phyloP scores from a whole-genome alignment of 2,329 filamentous ascomycete species.

The Epichloe sibirici region DNA sequence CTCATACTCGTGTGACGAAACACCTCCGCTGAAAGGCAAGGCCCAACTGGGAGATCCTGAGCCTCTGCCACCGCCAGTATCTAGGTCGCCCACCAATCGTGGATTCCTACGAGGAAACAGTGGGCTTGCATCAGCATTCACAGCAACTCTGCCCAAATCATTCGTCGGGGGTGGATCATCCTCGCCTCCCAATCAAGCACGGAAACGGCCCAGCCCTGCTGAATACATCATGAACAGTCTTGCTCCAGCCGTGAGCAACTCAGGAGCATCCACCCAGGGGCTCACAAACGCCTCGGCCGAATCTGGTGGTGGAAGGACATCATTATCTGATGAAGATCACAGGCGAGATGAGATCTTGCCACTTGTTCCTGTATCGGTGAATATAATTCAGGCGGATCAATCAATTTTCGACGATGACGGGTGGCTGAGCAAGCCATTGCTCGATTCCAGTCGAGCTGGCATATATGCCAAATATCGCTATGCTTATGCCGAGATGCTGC shows the following conservation, averaged over 20 bases:
- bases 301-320: conserved; percentile 35
- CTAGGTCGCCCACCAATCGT: conserved; percentile 46
- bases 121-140: conserved; percentile 42
- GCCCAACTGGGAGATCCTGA: conserved; percentile 34
- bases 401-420: conserved; percentile 58
- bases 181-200: conserved; percentile 30
- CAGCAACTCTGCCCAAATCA: conserved; percentile 40
- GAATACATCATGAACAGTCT: conserved; percentile 47
- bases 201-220: conserved; percentile 48
- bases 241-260: conserved; percentile 33
- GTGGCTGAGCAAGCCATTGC: conserved; percentile 46
- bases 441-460: conserved; percentile 36
- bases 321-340: conserved; percentile 41
- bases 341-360: conserved; percentile 33
- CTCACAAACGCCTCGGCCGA: conserved; percentile 33
- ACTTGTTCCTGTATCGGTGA: conserved; percentile 38
- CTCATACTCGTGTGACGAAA: conserved; percentile 51
- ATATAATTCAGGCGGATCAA: conserved; percentile 46
- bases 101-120: conserved; percentile 41
- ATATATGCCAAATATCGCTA: conserved; percentile 50
- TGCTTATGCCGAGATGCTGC: conserved; percentile 56
- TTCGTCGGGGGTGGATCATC: conserved; percentile 27
- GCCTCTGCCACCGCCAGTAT: conserved; percentile 39
- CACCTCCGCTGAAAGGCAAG: conserved; percentile 40
- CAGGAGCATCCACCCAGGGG: conserved; percentile 30